phyloP scores from a whole-genome alignment of 306 rosid genomes.

The Cyclanthera cordifolia region DNA sequence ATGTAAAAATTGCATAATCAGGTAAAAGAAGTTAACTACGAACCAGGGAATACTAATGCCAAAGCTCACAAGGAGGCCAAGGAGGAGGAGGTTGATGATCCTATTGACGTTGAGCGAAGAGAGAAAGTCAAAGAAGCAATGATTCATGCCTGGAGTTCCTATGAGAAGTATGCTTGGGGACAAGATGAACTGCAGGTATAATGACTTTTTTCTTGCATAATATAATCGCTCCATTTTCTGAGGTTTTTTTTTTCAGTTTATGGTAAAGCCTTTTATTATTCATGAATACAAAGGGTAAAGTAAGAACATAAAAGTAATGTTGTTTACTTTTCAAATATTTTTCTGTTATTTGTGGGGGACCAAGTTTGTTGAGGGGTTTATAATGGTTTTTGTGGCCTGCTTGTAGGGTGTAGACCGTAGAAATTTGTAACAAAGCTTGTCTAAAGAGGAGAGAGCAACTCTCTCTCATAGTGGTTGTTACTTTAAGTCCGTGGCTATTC shows the following conservation, averaged over 20 bases:
- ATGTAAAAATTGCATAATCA: slow-evolving; percentile 20
- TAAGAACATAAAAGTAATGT: too few species aligned
- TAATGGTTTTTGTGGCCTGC: too few species aligned
- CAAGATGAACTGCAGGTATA: slow-evolving; percentile 96
- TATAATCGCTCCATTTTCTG: background rate
- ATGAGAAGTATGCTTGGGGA: slow-evolving; percentile 94
- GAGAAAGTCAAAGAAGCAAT: slow-evolving; percentile 91
- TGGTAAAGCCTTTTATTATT: background rate
- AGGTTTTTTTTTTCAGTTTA: background rate
- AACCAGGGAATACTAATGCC: background rate
- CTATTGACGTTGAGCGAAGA: slow-evolving; percentile 54
- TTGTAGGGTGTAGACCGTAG: too few species aligned
- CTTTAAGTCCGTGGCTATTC: too few species aligned
- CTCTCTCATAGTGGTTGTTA: too few species aligned
- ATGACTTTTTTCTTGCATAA: background rate
- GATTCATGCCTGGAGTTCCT: slow-evolving; percentile 95
- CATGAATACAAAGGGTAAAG: too few species aligned
- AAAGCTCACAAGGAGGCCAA: slow-evolving; percentile 40
- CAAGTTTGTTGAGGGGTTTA: too few species aligned
- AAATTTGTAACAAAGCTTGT: too few species aligned
- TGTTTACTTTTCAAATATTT: too few species aligned
- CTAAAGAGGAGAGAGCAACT: too few species aligned
- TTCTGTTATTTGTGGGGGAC: too few species aligned
- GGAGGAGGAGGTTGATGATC: slow-evolving; percentile 71
- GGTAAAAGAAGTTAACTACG: slow-evolving; percentile 48